Evolutionary conservation across 2,329 filamentous ascomycete species (phyloP), one percentile per base, ranked within the genome.

Genomic region (Exophiala mesophila): DNA sequence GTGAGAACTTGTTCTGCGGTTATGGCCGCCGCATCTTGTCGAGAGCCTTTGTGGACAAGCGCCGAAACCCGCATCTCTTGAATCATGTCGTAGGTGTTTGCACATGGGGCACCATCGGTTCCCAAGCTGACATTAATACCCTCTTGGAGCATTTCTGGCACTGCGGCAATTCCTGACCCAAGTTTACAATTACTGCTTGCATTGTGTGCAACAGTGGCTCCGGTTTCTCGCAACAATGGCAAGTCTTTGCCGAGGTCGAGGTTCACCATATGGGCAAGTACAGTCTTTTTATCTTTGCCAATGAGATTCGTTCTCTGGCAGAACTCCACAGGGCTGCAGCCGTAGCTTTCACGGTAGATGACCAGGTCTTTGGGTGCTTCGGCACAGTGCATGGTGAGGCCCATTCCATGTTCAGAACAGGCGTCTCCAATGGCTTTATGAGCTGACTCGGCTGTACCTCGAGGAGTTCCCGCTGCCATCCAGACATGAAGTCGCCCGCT

Each of bases 91-190:
- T 71, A 73, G 5, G 67, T 67, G 48, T 74, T 74, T 24, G 71
- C 70, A 54, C 72, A 76, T 1, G 73, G 72, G 0, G 72, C 72
- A 0, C 72, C 72, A 51, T 77, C 73, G 0, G 73, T 76, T 0
- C 73, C 73, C 1, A 76, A 57, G 1, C 61, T 59, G 5, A 76
- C 65, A 45, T 72, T 74, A 4, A 76, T 65, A 1, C 63, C 62
- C 0, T 59, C 61, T 0, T 55, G 45, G 16, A 72, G 57, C 55
- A 76, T 59, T 18, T 69, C 64, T 0, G 71, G 70, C 0, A 76
- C 63, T 4, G 63, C 60, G 17, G 68, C 69, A 39, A 74, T 67
- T 0, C 72, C 73, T 2, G 70, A 73, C 0, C 68, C 72, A 10
- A 77, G 65, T 54, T 76, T 76, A 19, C 65, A 63, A 49, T 77